Conservation (phyloP, 2,329 filamentous ascomycete species). For the Phialemoniopsis sp. region DNA sequence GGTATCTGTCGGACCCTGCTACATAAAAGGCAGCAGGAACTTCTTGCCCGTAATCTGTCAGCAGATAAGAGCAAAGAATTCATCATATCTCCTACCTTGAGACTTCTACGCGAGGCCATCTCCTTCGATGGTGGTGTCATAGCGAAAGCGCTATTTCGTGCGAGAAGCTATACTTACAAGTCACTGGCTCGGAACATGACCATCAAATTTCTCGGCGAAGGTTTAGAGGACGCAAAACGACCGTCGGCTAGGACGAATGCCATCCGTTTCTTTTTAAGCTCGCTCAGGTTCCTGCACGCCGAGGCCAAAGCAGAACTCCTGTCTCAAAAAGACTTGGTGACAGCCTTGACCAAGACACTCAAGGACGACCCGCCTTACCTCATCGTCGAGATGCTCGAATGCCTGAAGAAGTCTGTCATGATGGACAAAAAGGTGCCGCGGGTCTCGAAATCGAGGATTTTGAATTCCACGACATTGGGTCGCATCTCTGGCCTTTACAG, state of each 20-base stretch:
- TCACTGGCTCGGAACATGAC: constrained; percentile 77
- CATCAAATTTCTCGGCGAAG: constrained; percentile 56
- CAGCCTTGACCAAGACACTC: constrained; percentile 70
- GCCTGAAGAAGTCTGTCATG: constrained; percentile 67
- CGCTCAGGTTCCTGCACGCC: constrained; percentile 72
- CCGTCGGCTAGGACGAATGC: constrained; percentile 82
- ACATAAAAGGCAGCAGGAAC: constrained; percentile 74
- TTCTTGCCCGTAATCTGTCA: constrained; percentile 74
- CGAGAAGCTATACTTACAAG: constrained; percentile 74
- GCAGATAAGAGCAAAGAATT: constrained; percentile 80
- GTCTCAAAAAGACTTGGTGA: constrained; percentile 68
- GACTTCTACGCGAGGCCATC: constrained; percentile 81
- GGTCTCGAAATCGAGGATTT: constrained; percentile 68
- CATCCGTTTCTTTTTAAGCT: constrained; percentile 73
- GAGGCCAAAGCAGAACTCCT: constrained; percentile 80
- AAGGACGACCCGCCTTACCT: constrained; percentile 73
- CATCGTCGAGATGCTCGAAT: constrained; percentile 69
- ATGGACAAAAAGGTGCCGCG: constrained; percentile 70
- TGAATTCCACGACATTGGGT: constrained; percentile 71
- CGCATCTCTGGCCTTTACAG: constrained; percentile 70
- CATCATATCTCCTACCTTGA: constrained; percentile 82
- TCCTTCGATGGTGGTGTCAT: constrained; percentile 80
- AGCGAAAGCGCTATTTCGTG: constrained; percentile 72
- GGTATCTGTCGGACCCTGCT: constrained; percentile 78
- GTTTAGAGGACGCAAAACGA: constrained; percentile 60